phyloP scores from a whole-genome alignment of 768 basidiomycete species.

The Chalciporus pseudorubinellus region DNA sequence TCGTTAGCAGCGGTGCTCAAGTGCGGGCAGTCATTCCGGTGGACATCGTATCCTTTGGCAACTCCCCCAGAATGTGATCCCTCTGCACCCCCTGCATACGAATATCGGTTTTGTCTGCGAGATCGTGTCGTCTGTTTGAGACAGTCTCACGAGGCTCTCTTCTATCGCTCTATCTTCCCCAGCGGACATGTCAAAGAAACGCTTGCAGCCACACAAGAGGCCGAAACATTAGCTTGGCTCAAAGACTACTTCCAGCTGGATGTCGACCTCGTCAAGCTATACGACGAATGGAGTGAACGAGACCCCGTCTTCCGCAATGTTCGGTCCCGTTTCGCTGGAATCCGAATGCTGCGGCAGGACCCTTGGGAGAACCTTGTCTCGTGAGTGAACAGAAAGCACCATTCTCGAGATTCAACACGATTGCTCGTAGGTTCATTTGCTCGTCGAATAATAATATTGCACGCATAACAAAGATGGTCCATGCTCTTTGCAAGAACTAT shows the following conservation, averaged over 20 bases:
- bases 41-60: constrained; percentile 54
- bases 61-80: constrained; percentile 13
- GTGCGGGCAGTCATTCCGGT: constrained; percentile 86
- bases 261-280: constrained; percentile 66
- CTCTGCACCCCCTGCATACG: constrained; percentile 38
- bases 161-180: constrained; percentile 72
- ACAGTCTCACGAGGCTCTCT: constrained; percentile 61
- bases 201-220: constrained; percentile 41
- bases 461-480: constrained; percentile 93
- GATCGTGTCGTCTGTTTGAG: constrained; percentile 85
- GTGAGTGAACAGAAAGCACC: constrained; percentile 47
- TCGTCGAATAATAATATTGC: constrained; percentile 96
- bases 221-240: constrained; percentile 73
- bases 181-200: constrained; percentile 32
- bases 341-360: constrained; percentile 86
- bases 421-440: constrained; percentile 79
- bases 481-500: constrained; percentile 73
- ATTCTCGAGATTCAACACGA: constrained; percentile 9
- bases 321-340: constrained; percentile 68
- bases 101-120: constrained; percentile 76
- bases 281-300: constrained; percentile 67
- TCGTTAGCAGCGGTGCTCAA: constrained; percentile 75
- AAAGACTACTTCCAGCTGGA: constrained; percentile 88
- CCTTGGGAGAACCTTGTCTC: constrained; percentile 95
- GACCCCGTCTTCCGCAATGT: constrained; percentile 75